Evolutionary conservation across 2,329 filamentous ascomycete genomes (phyloP), one percentile per base, ranked within the genome.

Genomic region (Alternaria tenuissima): DNA sequence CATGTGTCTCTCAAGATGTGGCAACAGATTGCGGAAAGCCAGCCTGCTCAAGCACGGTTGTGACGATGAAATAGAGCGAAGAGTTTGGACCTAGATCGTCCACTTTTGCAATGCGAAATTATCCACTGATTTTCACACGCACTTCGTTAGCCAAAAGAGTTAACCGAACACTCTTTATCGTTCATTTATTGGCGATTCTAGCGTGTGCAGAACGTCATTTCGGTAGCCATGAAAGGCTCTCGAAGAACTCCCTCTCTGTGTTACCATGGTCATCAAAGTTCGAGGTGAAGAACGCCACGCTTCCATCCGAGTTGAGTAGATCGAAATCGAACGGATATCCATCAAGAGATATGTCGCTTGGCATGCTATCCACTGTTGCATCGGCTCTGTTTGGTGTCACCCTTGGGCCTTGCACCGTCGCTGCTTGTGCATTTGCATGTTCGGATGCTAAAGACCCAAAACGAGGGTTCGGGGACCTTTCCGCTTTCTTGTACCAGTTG

Each of bases 301-400:
- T 61, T 16, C 61, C 48, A 36, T 60, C 57, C 12, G 58, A 38
- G 44, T 57, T 61, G 3, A 63, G 34, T 12, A 63, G 44, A 41
- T 63, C 61, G n/a, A 63, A 47, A 42, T 63, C 53, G 44, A 63
- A 63, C n/a, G 61, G 61, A 44, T 57, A 63, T 1, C 53, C 57
- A 24, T 63, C 57, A 26, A 57, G 26, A 9, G 39, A 22, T 9
- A 8, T 38, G 28, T 49, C 28, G n/a, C 41, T 47, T 28, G 42
- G 42, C 16, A 41, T 14, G 22, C 42, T n/a, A 12, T 28, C 28
- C 12, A 42, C 36, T 22, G 34, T 30, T 22, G 26, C 20, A 28
- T 41, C 47, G 12, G 11, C 14, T 22, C 30, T 46, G 20, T 53
- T 38, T 22, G 58, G 26, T 36, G 20, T 22, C 18, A 39, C 20